Evolutionary conservation across 2,329 filamentous ascomycete genomes (phyloP).

Genomic region (Penicillium brevicompactum): DNA sequence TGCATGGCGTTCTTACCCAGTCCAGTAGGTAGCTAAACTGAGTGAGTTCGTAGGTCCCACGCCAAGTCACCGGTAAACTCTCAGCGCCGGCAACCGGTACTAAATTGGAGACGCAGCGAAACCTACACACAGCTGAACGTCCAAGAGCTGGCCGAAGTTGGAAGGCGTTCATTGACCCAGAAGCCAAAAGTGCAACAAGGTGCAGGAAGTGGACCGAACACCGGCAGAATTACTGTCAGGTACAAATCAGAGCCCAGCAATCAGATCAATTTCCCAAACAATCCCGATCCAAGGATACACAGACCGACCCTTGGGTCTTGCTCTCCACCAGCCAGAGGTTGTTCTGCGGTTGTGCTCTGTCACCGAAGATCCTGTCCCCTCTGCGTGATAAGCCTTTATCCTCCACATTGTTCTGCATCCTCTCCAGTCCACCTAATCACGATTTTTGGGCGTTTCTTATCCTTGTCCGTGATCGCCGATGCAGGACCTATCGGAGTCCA

Average conservation of each 20-base stretch:
- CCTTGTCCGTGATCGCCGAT: constrained; percentile 14
- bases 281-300: constrained; percentile 15
- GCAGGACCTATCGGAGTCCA: constrained; percentile 12
- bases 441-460: constrained; percentile 7
- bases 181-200: neutral
- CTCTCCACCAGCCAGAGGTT: neutral
- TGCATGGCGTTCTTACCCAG: neutral
- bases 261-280: constrained; percentile 10
- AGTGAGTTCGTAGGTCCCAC: neutral
- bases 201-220: constrained; percentile 5
- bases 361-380: constrained; percentile 12
- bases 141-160: neutral
- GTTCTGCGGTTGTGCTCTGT: constrained; percentile 3
- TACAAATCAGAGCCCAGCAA: constrained; percentile 12
- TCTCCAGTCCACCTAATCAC: constrained; percentile 12
- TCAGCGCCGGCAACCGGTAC: neutral
- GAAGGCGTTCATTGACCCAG: neutral
- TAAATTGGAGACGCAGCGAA: neutral
- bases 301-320: constrained; percentile 11
- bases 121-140: neutral
- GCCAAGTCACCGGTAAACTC: neutral
- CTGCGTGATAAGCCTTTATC: constrained; percentile 14
- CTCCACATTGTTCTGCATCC: constrained; percentile 7
- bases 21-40: constrained; percentile 1
- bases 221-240: constrained; percentile 4